Percentiles rank a stretch among this genome's conserved stretches.
Evolutionary conservation across 352 stramenopile species (phyloP).

Genomic region (Blastocystis hominis): DNA sequence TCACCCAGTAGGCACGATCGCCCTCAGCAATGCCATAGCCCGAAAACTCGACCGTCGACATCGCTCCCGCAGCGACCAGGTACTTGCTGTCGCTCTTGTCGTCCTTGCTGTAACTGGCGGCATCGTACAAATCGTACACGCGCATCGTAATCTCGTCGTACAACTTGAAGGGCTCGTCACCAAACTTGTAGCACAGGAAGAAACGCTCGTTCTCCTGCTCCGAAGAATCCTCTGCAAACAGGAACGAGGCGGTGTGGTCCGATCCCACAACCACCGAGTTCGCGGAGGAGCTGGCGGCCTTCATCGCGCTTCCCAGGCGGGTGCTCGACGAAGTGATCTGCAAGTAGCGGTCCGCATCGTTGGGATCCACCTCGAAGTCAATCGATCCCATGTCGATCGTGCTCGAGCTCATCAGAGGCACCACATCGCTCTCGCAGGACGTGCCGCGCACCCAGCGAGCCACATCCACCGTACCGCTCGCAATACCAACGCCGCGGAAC

Average conservation of each 20-base stretch:
- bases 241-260: neutral
- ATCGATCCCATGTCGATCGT: neutral
- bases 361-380: neutral
- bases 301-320: slow-evolving; percentile 8
- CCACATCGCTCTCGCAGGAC: slow-evolving; percentile 34
- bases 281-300: neutral
- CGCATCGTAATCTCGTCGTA: slow-evolving; percentile 31
- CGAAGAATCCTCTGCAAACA: slow-evolving; percentile 44
- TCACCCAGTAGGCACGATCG: slow-evolving; percentile 46
- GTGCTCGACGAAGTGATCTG: neutral
- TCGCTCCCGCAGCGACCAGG: neutral
- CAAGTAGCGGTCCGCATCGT: neutral
- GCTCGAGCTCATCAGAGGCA: slow-evolving; percentile 20
- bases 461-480: neutral
- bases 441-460: slow-evolving; percentile 40
- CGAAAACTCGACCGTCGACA: slow-evolving; percentile 1
- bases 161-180: slow-evolving; percentile 49
- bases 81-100: slow-evolving; percentile 32
- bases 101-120: slow-evolving; percentile 9
- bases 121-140: slow-evolving; percentile 46
- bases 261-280: slow-evolving; percentile 5
- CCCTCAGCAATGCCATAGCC: slow-evolving; percentile 26
- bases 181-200: slow-evolving; percentile 58
- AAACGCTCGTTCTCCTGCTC: slow-evolving; percentile 28
- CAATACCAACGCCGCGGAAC: slow-evolving; percentile 21